These are phyloP conservation scores for Fagus sylvatica DNA, from an alignment of 306 rosid species.

Conservation along the genomic window DNA sequence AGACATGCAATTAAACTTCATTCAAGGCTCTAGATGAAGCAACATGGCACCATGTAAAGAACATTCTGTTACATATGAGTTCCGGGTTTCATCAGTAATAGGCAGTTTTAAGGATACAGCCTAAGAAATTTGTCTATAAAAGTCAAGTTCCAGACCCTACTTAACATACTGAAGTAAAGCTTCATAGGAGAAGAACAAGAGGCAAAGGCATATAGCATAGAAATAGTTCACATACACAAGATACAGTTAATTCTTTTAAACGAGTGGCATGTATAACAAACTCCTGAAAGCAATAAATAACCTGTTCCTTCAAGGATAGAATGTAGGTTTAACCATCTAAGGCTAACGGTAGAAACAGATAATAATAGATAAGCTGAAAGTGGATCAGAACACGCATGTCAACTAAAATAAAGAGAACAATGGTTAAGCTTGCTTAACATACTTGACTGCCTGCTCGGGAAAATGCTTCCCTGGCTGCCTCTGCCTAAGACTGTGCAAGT, in stretches of 20 bases:
- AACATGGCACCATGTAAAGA: not conserved
- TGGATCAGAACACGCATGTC: conserved; percentile 5
- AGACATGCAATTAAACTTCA: not conserved
- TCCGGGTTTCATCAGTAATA: not conserved
- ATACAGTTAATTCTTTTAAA: not conserved
- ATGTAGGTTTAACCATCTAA: conserved; percentile 1
- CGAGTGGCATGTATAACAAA: not conserved
- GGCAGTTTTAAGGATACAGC: not conserved
- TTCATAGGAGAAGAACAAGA: not conserved
- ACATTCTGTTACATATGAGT: not conserved
- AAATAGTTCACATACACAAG: not conserved
- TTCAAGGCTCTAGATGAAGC: not conserved
- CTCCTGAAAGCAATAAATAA: not conserved
- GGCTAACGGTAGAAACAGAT: not conserved
- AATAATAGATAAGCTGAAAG: conserved; percentile 3
- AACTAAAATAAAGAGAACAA: conserved; percentile 16
- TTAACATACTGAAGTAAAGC: not conserved
- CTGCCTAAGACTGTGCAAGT: conserved; percentile 94
- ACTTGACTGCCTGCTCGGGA: conserved; percentile 99
- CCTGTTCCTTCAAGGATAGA: not conserved
- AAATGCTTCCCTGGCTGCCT: conserved; percentile 98
- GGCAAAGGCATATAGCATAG: not conserved
- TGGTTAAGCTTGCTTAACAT: conserved; percentile 46
- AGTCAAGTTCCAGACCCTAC: not conserved
- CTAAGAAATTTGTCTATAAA: not conserved